Conservation (phyloP, 345 rosid species). For the Citrus trifoliata region DNA sequence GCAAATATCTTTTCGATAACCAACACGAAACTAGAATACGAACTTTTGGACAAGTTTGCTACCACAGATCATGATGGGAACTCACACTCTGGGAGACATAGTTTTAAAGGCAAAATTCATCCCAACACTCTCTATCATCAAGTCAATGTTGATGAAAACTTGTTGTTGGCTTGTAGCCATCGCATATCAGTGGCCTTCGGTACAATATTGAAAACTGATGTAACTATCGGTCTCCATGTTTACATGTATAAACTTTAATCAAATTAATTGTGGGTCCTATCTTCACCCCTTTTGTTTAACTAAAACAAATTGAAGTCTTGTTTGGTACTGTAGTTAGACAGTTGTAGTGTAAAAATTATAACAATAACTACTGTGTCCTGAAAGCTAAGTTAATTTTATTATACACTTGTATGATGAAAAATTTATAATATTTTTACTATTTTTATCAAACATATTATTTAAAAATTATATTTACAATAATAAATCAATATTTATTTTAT, state of each 20-base stretch:
- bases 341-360: no score
- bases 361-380: accelerated
- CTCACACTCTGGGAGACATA: constrained; percentile 19
- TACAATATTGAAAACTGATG: no score
- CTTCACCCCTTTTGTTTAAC: constrained; percentile 1
- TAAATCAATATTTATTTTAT: no score
- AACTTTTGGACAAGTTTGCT: constrained; percentile 16
- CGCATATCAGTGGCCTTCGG: not conserved
- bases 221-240: not conserved
- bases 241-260: not conserved
- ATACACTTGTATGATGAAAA: no score
- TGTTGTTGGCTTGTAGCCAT: not conserved
- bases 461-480: no score
- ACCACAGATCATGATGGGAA: constrained; percentile 21
- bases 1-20: constrained; percentile 16
- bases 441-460: no score
- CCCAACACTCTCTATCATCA: constrained; percentile 24
- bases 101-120: constrained; percentile 14
- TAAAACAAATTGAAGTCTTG: no score
- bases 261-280: constrained; percentile 8
- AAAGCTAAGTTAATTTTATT: no score
- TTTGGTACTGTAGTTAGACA: no score
- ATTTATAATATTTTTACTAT: no score
- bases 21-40: constrained; percentile 29
- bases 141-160: not conserved